Evolutionary conservation across 306 rosid species (phyloP).

Genomic region (Ammopiptanthus mongolicus): DNA sequence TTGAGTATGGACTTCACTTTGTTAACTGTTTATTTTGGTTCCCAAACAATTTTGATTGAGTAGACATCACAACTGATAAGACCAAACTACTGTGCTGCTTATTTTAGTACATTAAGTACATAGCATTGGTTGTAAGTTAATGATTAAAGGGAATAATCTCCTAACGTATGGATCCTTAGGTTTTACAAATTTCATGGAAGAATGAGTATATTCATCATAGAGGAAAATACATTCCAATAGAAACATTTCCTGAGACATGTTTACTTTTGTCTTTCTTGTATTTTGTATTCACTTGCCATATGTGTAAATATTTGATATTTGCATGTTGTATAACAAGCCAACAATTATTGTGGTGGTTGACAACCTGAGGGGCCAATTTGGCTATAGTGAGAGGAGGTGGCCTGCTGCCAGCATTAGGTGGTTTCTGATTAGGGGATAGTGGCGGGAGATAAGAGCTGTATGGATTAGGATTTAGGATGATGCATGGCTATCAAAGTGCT

Average conservation of each 20-base stretch:
- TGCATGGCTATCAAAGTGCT: background rate
- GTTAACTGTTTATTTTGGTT: constrained; percentile 2
- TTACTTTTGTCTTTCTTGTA: background rate
- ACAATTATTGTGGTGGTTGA: background rate
- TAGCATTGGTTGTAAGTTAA: constrained; percentile 7
- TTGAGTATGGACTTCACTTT: constrained; percentile 1
- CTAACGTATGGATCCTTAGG: background rate
- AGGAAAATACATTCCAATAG: constrained; percentile 3
- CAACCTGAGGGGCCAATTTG: background rate
- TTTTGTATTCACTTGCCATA: background rate
- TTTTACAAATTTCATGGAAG: background rate
- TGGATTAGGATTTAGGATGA: constrained; percentile 8
- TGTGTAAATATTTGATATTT: background rate
- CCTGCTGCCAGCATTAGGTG: background rate
- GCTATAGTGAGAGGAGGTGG: background rate
- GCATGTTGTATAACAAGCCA: background rate
- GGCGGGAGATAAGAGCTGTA: background rate
- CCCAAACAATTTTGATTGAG: constrained; percentile 3
- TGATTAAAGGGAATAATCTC: background rate
- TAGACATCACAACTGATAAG: constrained; percentile 4
- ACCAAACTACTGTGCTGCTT: background rate
- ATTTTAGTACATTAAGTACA: background rate
- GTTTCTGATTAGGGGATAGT: background rate
- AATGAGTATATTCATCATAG: background rate
- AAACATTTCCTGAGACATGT: background rate